Evolutionary conservation across 2,329 filamentous ascomycete species (phyloP).

Genomic region (Orbilia javanica): DNA sequence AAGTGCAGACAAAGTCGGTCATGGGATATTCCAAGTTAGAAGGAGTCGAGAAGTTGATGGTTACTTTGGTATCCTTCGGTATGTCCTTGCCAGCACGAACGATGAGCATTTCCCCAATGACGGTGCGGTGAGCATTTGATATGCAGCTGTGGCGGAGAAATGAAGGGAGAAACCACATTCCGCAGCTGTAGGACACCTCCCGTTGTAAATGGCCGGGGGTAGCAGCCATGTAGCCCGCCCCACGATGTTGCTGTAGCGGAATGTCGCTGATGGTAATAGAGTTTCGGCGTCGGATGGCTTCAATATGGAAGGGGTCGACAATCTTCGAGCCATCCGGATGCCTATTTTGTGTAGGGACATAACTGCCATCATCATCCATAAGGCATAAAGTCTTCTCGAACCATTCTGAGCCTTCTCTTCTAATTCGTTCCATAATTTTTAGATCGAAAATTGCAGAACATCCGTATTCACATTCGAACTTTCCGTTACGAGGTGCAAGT

Average conservation of each 20-base stretch:
- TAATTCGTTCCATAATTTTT: conserved; percentile 27
- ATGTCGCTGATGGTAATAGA: conserved; percentile 25
- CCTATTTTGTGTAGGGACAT: not conserved
- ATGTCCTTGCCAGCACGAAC: conserved; percentile 48
- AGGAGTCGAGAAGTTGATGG: conserved; percentile 28
- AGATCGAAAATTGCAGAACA: conserved; percentile 14
- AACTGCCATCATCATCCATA: conserved; percentile 42
- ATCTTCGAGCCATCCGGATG: conserved; percentile 33
- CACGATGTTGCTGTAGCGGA: conserved; percentile 25
- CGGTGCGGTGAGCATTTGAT: conserved; percentile 44
- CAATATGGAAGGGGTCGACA: conserved; percentile 42
- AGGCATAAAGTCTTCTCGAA: conserved; percentile 39
- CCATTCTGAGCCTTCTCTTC: conserved; percentile 35
- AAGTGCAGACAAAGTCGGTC: conserved; percentile 37
- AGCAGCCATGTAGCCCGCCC: not conserved
- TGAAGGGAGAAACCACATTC: conserved; percentile 47
- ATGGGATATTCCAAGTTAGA: conserved; percentile 43
- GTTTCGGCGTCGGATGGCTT: conserved; percentile 42
- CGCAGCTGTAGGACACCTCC: conserved; percentile 24
- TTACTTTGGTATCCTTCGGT: conserved; percentile 45
- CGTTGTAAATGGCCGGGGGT: not conserved
- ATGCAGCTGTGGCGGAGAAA: conserved; percentile 52
- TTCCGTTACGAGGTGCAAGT: conserved; percentile 10
- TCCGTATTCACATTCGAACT: conserved; percentile 40
- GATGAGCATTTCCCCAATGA: conserved; percentile 49